Conservation (phyloP, 108 stramenopile genomes). For the Skeletonema marinoi region DNA sequence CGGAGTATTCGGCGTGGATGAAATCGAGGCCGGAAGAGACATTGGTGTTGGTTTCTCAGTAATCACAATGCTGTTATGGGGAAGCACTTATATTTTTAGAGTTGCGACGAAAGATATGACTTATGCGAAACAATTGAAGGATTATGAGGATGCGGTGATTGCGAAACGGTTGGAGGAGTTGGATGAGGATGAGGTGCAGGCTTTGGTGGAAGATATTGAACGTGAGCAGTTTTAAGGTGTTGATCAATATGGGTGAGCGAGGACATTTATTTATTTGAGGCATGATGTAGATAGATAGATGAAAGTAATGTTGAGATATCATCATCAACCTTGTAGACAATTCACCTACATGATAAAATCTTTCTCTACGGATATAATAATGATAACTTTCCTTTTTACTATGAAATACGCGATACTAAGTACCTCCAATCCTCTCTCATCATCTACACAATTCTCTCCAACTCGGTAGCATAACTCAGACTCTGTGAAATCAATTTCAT, state of each 20-base stretch:
- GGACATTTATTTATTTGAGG: not conserved
- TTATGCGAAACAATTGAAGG: constrained; percentile 95
- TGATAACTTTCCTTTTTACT: not conserved
- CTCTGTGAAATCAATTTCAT: constrained; percentile 83
- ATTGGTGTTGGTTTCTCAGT: constrained; percentile 86
- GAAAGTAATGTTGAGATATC: not conserved
- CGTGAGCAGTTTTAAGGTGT: constrained; percentile 53
- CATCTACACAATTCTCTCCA: constrained; percentile 88
- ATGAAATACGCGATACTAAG: not conserved
- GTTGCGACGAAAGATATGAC: constrained; percentile 98
- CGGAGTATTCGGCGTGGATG: constrained; percentile 64
- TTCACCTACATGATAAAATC: no score
- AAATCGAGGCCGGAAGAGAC: constrained; percentile 71
- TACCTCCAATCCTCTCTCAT: not conserved
- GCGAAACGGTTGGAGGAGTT: constrained; percentile 94
- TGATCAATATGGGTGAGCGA: no score
- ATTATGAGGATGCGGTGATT: constrained; percentile 98
- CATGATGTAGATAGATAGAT: not conserved
- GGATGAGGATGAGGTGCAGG: constrained; percentile 94
- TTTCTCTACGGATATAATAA: not conserved
- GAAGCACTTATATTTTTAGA: constrained; percentile 90
- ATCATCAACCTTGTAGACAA: no score
- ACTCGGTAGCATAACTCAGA: constrained; percentile 89
- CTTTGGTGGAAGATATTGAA: constrained; percentile 88
- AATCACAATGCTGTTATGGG: constrained; percentile 72